Percentiles rank a stretch among this genome's conserved stretches.
Evolutionary conservation across 306 rosid genomes (phyloP).

Genomic region (Carpinus fangiana): DNA sequence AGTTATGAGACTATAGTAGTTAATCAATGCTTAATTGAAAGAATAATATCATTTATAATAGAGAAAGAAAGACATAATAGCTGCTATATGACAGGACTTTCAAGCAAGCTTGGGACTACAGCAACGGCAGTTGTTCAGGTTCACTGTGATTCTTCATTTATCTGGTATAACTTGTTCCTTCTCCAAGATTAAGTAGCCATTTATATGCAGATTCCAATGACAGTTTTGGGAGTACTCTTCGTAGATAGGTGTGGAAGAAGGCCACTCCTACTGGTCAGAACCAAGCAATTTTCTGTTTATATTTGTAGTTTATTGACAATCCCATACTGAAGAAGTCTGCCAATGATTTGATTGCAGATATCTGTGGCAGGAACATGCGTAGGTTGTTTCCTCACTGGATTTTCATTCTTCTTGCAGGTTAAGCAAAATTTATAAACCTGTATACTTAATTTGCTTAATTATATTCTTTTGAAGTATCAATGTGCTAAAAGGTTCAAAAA

Average conservation of each 20-base stretch:
- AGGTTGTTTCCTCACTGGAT: conserved; percentile 17
- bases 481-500: no score
- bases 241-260: conserved; percentile 29
- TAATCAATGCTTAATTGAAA: background rate
- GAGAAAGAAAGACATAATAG: background rate
- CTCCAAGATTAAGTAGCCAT: background rate
- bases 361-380: conserved; percentile 24
- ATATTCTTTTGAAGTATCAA: no score
- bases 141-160: background rate
- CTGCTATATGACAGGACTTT: conserved; percentile 12
- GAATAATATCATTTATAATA: background rate
- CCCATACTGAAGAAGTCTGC: background rate
- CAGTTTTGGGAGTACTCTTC: conserved; percentile 1
- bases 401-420: conserved; percentile 31
- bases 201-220: background rate
- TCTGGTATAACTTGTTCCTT: background rate
- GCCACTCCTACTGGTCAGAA: conserved; percentile 18
- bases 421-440: background rate
- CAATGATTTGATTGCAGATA: conserved; percentile 6
- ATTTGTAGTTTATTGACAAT: background rate
- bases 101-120: conserved; percentile 27
- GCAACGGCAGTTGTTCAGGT: conserved; percentile 29
- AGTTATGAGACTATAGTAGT: background rate
- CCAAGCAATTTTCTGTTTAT: background rate
- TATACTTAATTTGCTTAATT: background rate